Conservation (phyloP, 163 green algal species). For the Coccomyxa subellipsoidea region DNA sequence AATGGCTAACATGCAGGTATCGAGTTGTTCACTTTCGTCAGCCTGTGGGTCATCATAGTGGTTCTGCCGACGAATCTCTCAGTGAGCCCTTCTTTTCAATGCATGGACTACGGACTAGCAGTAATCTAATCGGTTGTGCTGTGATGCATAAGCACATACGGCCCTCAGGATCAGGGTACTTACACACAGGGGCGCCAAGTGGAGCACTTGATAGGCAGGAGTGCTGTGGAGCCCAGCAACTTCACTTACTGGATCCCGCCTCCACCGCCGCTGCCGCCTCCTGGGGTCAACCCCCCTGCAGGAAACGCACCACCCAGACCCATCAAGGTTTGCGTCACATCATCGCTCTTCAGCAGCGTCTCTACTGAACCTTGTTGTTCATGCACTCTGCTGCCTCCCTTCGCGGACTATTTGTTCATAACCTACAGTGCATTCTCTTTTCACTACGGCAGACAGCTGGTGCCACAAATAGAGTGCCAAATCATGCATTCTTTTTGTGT, state of each 20-base stretch:
- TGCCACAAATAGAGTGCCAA: no score
- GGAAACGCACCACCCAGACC: not conserved
- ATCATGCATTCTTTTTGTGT: not conserved
- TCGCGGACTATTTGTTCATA: no score
- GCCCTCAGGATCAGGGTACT: no score
- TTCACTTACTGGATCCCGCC: constrained; percentile 42
- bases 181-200: constrained; percentile 31
- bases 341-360: no score
- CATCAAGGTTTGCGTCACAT: constrained; percentile 16
- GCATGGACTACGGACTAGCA: no score
- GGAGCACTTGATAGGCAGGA: constrained; percentile 16
- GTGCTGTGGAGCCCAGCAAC: constrained; percentile 10
- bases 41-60: constrained; percentile 54
- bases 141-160: no score
- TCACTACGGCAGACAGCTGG: no score
- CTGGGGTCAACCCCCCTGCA: not conserved
- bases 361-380: no score
- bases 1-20: constrained; percentile 28
- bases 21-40: constrained; percentile 61
- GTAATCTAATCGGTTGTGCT: no score
- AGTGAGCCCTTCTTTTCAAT: constrained; percentile 25
- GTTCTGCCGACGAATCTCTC: constrained; percentile 78
- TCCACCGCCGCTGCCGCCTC: constrained; percentile 7
- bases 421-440: no score
- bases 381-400: no score